Evolutionary conservation across 345 rosid species (phyloP), one percentile per base, ranked within the genome.

Genomic region (Populus nigra): DNA sequence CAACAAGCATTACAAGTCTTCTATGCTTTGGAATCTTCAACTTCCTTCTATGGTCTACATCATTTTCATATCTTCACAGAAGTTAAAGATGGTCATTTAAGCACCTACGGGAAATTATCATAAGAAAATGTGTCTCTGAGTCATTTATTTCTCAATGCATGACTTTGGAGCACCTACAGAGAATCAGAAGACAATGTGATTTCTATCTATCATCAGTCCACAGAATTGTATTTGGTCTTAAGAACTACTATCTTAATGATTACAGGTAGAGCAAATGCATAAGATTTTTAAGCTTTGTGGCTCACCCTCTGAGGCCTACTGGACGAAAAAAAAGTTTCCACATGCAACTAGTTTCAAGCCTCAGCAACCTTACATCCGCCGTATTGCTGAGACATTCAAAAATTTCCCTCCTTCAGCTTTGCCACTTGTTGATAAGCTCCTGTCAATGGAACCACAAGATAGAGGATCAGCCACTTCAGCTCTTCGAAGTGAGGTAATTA

Each of bases 241-340:
- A 15, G 10, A 38, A 20, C 4, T 27, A 29, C 27, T 13, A 33
- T 72, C 27, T 25, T 38, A 15, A 4, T 50, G 55, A 66, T 80
- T 57, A 7, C 77, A 94, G 98, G 98, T 96, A 81, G 99, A 96
- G 88, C 98, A 96, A 80, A 84, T 94, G 89, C 99, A 96, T 74
- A 96, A 94, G 87, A 94, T 94, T 61, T 91, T 92, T 77, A 96
- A 96, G 90, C 93, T 96, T 33, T 96, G 98, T 8, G 97, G 99
- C 76, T 92, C 98, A 3, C 92, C 97, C 17, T 82, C 90, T 1
- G 98, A 90, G 68, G 92, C 85, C 17, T 96, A 88, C 78, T 96
- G 99, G 99, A 79, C 69, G 79, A 92, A 84, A 18, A 86, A 87
- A 70, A 90, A 88, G 78, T 76, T 88, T 45, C 92, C 93, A 8